A percentile compares a stretch with the other conserved stretches of the same genome.
phyloP scores from a whole-genome alignment of 1,139 yeast genomes.

The Debaryomyces sp. region DNA sequence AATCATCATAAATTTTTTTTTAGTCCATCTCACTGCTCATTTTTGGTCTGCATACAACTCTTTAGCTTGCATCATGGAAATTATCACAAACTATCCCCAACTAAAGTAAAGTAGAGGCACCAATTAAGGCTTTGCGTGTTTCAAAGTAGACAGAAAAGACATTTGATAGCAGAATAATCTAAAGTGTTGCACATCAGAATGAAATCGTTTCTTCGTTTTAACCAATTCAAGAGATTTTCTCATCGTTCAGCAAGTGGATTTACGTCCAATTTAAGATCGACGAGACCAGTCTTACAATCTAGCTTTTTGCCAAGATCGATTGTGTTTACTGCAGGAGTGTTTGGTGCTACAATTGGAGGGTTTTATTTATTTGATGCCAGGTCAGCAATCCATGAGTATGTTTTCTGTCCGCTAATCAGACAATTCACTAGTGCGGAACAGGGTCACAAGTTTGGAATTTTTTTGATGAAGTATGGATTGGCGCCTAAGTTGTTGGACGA shows the following conservation, averaged over 20 bases:
- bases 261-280: slow-evolving; percentile 3
- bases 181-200: neutral
- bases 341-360: slow-evolving; percentile 31
- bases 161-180: neutral
- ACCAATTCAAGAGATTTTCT: slow-evolving; percentile 4
- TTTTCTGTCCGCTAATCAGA: slow-evolving; percentile 76
- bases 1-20: slow-evolving; percentile 8
- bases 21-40: slow-evolving; percentile 2
- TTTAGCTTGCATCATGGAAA: neutral
- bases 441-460: slow-evolving; percentile 79
- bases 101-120: neutral
- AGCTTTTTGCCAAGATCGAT: slow-evolving; percentile 35
- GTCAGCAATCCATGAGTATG: slow-evolving; percentile 79
- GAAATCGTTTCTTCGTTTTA: slow-evolving; percentile 3
- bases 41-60: slow-evolving; percentile 1
- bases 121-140: neutral
- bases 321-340: slow-evolving; percentile 24
- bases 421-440: slow-evolving; percentile 77
- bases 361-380: slow-evolving; percentile 69
- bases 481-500: slow-evolving; percentile 63
- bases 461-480: slow-evolving; percentile 68
- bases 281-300: slow-evolving; percentile 16
- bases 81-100: slow-evolving; percentile 1
- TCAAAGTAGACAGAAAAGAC: neutral
- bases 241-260: neutral